Base-by-base conservation (phyloP, 352 stramenopile species). In the Phytophthora fragariae region DNA sequence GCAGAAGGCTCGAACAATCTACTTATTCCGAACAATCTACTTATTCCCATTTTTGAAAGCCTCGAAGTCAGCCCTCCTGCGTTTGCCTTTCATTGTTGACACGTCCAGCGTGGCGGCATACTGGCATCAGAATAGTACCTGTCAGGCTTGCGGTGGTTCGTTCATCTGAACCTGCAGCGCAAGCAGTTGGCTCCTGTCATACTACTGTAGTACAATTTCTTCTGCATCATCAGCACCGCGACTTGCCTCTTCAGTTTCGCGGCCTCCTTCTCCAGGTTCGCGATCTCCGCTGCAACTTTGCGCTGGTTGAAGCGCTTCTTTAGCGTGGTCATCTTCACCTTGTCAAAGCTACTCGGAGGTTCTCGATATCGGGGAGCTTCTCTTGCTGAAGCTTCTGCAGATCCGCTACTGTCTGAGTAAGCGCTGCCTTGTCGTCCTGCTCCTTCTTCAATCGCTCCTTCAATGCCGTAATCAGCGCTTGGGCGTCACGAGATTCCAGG, bases 1-100 rank as follows among this genome's bases (percentile, higher is more conserved):
- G 64, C 73, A 77, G 27, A 73, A 66, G 70, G 64, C 57, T 54
- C 55, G 9, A 58, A 59, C 39, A 77, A 71, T 57, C 31, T 46
- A 72, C 46, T 68, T 73, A 59, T 65, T 65, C 53, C 27, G 9
- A 58, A 59, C 39, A 77, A 71, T 57, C 31, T 46, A 72, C 46
- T 68, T 73, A 59, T 65, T 65, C 53, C 27, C 21, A 17, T 54
- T 72, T 75, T 71, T 66, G 19, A 67, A 54, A 27, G 47, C 47
- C 8, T 54, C 2, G 47, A 29, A n/a, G 17, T 27, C 17, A 31
- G 24, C 24, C 1, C 24, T 27, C 24, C 24, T 27, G 24, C 24
- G 24, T 27, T 27, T 27, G 24, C 24, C 24, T 27, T 27, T 27
- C 24, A 27, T 27, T 27, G 24, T 27, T 27, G 24, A 37, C 33